phyloP scores from a whole-genome alignment of 2,329 filamentous ascomycete species.

The Aureobasidium leucospermi region DNA sequence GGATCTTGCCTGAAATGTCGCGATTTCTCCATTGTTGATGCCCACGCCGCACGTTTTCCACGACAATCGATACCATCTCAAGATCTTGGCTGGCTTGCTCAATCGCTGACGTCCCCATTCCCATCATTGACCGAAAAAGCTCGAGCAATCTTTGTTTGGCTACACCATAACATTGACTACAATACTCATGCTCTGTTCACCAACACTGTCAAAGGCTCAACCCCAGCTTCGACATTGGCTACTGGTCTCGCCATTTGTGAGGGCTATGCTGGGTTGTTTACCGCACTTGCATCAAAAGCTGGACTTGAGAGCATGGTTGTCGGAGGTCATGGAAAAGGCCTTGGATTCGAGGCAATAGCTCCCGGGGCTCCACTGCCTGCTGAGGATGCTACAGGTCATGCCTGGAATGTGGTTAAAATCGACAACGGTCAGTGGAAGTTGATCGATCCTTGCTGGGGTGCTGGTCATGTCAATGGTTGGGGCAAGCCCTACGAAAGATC shows the following conservation, averaged over 20 bases:
- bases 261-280: conserved; percentile 80
- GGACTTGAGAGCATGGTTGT: conserved; percentile 73
- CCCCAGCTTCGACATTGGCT: conserved; percentile 65
- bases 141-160: conserved; percentile 87
- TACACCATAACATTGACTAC: conserved; percentile 87
- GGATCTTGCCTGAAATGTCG: conserved; percentile 69
- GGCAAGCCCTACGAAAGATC: conserved; percentile 55
- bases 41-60: conserved; percentile 70
- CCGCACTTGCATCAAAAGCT: conserved; percentile 67
- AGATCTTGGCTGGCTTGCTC: conserved; percentile 65
- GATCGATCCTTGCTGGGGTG: conserved; percentile 88
- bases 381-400: conserved; percentile 38
- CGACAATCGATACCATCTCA: conserved; percentile 60
- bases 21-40: conserved; percentile 78
- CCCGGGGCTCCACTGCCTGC: conserved; percentile 60
- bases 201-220: conserved; percentile 56
- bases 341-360: conserved; percentile 57
- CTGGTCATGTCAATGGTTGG: conserved; percentile 56
- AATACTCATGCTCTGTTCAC: conserved; percentile 74
- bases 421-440: conserved; percentile 87
- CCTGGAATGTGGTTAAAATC: conserved; percentile 45
- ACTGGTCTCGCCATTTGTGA: conserved; percentile 81
- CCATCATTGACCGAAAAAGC: conserved; percentile 88
- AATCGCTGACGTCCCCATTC: conserved; percentile 71
- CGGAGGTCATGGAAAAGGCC: conserved; percentile 79